Evolutionary conservation across 805 yeast genomes (phyloP), one percentile per base, ranked within the genome.

Genomic region (Saccharomycopsis sp.): DNA sequence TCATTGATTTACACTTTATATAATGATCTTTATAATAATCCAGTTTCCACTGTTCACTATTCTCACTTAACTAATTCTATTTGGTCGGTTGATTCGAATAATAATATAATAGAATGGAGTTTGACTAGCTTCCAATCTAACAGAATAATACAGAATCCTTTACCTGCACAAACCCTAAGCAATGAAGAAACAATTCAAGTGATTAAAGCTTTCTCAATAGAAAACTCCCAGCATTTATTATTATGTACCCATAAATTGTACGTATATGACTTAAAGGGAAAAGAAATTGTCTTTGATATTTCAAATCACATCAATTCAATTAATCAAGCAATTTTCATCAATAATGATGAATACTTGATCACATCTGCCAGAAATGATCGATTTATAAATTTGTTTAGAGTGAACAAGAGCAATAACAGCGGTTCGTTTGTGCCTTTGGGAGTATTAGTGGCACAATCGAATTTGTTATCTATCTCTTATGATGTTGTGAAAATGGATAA

Each of bases 231-330:
- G 13, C 75, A 73, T 54, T 55, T 82, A 27, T 67, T 83, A 45
- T 63, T 77, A 11, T 87, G 85, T 2, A 79, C 90, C 2, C 85
- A 85, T 53, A 71, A 80, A 31, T 70, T 85, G 3, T 72, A 71
- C 51, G 59, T 84, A 44, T 61, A 79, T 20, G 76, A 77, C 54
- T 56, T 66, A 8, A 54, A 61, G 4, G 57, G 50, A 23, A 67
- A 48, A 33, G 61, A 63, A 42, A 62, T 77, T 2, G 61, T 71
- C 14, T 68, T 66, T 53, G 70, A 79, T 1, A 78, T 75, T 57
- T 87, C 94, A 1, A 94, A 90, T 22, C 94, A 86, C 58, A 75
- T 85, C 24, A 72, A 84, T 16, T 81, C 87, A 3, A 72, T 86
- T 33, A 70, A 68, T 53, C 61, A 76, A 9, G 61, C 81, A 8